Evolutionary conservation across 164 flowering plant genomes (phyloP).

Genomic region (Annona cherimola): DNA sequence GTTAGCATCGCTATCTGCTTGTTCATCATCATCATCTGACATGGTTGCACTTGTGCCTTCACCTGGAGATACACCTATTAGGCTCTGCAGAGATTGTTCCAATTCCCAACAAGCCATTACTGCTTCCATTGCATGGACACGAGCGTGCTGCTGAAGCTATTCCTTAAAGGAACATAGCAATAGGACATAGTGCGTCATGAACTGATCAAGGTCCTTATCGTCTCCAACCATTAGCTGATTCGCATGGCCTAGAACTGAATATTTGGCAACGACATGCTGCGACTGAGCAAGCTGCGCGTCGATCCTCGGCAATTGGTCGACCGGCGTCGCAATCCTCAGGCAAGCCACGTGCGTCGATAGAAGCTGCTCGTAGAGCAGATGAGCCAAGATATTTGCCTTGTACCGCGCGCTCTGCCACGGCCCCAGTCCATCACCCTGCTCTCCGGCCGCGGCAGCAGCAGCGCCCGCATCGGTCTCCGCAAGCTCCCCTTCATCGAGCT

Average conservation of each 20-base stretch:
- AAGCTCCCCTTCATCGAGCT: slow-evolving; percentile 5
- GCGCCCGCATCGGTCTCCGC: slow-evolving; percentile 8
- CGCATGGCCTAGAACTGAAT: slow-evolving; percentile 35
- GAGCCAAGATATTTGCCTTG: slow-evolving; percentile 66
- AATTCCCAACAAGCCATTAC: slow-evolving; percentile 96
- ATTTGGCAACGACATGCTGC: slow-evolving; percentile 60
- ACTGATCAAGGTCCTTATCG: slow-evolving; percentile 79
- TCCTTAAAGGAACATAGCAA: slow-evolving; percentile 84
- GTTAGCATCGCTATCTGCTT: slow-evolving; percentile 55
- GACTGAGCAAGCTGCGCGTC: slow-evolving; percentile 78
- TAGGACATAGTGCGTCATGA: slow-evolving; percentile 87
- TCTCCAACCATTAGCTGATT: slow-evolving; percentile 24
- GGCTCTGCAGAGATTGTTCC: slow-evolving; percentile 73
- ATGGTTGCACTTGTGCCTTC: slow-evolving; percentile 88
- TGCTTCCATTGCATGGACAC: slow-evolving; percentile 97
- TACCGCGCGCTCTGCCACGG: slow-evolving; percentile 45
- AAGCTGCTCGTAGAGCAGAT: slow-evolving; percentile 74
- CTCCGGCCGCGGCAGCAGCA: slow-evolving; percentile 1
- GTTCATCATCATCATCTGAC: slow-evolving; percentile 90
- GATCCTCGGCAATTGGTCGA: slow-evolving; percentile 79
- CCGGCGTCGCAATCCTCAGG: slow-evolving; percentile 81
- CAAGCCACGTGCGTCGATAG: slow-evolving; percentile 78
- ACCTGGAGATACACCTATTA: slow-evolving; percentile 82
- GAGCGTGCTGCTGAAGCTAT: slow-evolving; percentile 89
- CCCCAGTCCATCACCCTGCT: slow-evolving; percentile 14